Evolutionary conservation across 2,329 filamentous ascomycete genomes (phyloP), one percentile per base, ranked within the genome.

Genomic region (Apiospora aurea): DNA sequence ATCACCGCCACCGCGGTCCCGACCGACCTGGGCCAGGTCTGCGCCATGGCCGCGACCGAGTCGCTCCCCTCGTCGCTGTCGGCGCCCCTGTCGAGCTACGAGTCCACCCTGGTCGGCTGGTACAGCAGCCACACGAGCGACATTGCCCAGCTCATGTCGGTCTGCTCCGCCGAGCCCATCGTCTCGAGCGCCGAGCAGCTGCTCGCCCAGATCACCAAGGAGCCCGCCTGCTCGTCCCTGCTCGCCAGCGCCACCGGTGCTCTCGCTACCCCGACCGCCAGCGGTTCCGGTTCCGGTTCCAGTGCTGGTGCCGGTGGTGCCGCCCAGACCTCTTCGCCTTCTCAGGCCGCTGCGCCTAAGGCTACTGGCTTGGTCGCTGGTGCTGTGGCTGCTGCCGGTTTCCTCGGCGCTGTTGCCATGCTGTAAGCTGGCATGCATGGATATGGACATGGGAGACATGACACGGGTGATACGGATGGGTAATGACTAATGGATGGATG

Each of bases 181-280:
- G 8, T 69, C 44, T 3, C 18, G 16, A 69, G 26, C 44, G 67
- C 67, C 67, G 13, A n/a, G 29, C 38, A 26, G 18, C 67, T 69
- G 24, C 44, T 69, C 13, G 44, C 18, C 44, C 67, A 69, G 67
- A 14, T 69, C 43, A 69, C 67, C 44, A 49, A 69, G 67, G 67
- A 69, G 44, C 67, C 67, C 44, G 67, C 67, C 44, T 69, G 67
- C 67, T 34, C 14, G 16, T 69, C 67, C 16, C 44, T 69, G 10
- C 67, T 69, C 44, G 67, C 26, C 44, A 38, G 26, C 67, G 16
- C 16, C 67, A 47, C 13, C 43, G 44, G 26, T 24, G 14, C 66
- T 43, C 14, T 11, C 24, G 14, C 21, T 3, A 69, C 16, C 43
- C 24, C 41, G 14, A 29, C 67, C 16, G 44, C 6, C 43, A 24